Evolutionary conservation across 108 stramenopile species (phyloP).

Genomic region (Skeletonema grethae): DNA sequence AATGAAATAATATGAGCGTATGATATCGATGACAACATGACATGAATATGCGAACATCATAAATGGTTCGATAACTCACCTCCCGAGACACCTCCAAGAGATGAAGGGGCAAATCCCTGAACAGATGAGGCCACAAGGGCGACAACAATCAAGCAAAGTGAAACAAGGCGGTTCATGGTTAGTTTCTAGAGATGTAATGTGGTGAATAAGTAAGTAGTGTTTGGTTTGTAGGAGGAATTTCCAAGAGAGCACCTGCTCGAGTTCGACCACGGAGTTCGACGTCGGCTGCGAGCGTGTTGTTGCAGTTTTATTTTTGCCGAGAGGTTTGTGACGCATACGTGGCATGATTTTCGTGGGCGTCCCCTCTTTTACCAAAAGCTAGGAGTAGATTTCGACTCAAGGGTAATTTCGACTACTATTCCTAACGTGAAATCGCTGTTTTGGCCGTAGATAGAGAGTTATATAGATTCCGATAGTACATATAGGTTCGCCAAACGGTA

Average conservation of each 20-base stretch:
- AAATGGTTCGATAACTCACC: slow-evolving; percentile 23
- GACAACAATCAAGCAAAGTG: slow-evolving; percentile 36
- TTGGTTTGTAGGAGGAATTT: neutral
- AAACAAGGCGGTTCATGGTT: slow-evolving; percentile 49
- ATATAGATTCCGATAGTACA: too few relatives aligned
- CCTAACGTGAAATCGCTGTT: too few relatives aligned
- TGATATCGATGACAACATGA: neutral
- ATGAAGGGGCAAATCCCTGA: slow-evolving; percentile 48
- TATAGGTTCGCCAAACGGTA: too few relatives aligned
- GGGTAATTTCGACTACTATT: too few relatives aligned
- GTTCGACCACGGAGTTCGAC: too few relatives aligned
- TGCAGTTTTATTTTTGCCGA: too few relatives aligned
- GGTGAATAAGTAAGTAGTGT: neutral
- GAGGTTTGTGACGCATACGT: too few relatives aligned
- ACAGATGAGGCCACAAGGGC: slow-evolving; percentile 40
- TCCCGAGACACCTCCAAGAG: slow-evolving; percentile 41
- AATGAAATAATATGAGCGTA: neutral
- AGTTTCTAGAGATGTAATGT: neutral
- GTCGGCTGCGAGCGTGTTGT: too few relatives aligned
- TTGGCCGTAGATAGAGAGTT: too few relatives aligned
- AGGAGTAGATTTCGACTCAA: too few relatives aligned
- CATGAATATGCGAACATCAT: slow-evolving; percentile 4
- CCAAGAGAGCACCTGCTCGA: neutral
- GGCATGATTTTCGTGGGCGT: too few relatives aligned
- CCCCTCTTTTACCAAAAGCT: too few relatives aligned